These are phyloP conservation scores for Exsudoporus frostii DNA, from an alignment of 768 basidiomycete genomes.

Conservation along the genomic window DNA sequence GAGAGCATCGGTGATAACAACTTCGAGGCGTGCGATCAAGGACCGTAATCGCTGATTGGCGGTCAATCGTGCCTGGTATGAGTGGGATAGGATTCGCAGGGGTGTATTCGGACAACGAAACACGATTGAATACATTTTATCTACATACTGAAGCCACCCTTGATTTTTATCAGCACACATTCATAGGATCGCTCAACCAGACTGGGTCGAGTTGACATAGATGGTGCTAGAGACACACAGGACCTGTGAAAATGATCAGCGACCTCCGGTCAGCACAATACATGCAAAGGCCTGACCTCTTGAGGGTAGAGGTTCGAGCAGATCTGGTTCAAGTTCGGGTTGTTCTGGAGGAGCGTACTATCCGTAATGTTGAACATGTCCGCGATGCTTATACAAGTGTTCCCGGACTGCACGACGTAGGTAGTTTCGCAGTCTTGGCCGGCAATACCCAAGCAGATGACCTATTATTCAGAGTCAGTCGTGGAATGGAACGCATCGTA, in stretches of 20 bases:
- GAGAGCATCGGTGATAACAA: not conserved
- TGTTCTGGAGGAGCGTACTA: conserved; percentile 53
- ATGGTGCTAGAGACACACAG: conserved; percentile 24
- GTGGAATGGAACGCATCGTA: not conserved
- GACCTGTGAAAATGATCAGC: conserved; percentile 17
- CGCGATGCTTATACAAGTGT: conserved; percentile 49
- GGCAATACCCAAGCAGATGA: conserved; percentile 53
- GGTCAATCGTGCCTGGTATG: not conserved
- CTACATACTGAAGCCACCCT: not conserved
- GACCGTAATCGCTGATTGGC: not conserved
- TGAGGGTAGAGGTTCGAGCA: conserved; percentile 57
- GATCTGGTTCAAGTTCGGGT: conserved; percentile 53
- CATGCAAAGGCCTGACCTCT: conserved; percentile 42
- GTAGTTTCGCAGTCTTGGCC: conserved; percentile 57
- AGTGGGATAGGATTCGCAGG: too few relatives aligned
- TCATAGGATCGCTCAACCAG: not conserved
- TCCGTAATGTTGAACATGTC: conserved; percentile 39
- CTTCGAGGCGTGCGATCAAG: not conserved
- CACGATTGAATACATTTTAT: not conserved
- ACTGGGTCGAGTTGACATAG: conserved; percentile 21
- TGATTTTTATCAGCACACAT: not conserved
- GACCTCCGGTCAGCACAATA: not conserved
- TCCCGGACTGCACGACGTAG: conserved; percentile 44
- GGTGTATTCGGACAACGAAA: not conserved
- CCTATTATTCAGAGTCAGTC: conserved; percentile 19